A percentile compares a stretch with the other conserved stretches of the same genome.
These are phyloP conservation scores for Aspergillus ochraceus DNA, from an alignment of 2,329 filamentous ascomycete species.

Conservation along the genomic window DNA sequence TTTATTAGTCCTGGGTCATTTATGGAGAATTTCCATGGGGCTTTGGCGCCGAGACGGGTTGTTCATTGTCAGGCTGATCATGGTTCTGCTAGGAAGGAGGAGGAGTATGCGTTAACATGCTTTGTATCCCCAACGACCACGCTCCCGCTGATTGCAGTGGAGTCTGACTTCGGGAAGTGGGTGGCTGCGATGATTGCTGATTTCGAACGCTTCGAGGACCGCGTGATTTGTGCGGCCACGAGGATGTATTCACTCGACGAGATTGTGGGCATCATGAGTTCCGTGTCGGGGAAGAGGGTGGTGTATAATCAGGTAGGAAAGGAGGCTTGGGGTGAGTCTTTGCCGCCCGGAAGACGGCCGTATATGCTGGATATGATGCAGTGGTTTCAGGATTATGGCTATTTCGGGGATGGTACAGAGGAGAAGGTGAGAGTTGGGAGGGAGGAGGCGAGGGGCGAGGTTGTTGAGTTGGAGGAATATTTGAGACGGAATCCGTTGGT, in stretches of 20 bases:
- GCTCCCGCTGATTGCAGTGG: background rate
- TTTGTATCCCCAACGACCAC: background rate
- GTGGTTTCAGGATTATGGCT: constrained; percentile 4
- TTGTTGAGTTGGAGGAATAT: constrained; percentile 6
- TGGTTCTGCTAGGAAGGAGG: background rate
- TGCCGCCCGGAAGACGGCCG: background rate
- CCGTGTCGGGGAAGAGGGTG: constrained; percentile 3
- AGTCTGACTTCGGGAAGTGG: constrained; percentile 9
- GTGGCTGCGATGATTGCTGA: constrained; percentile 4
- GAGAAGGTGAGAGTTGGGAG: background rate
- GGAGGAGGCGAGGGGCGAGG: background rate
- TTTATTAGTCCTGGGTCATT: constrained; percentile 7
- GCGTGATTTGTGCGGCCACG: background rate
- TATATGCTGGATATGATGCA: constrained; percentile 5
- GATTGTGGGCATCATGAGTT: constrained; percentile 4
- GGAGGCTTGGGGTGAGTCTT: background rate
- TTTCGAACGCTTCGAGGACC: constrained; percentile 1
- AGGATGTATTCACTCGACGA: constrained; percentile 3
- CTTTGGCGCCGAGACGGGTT: background rate
- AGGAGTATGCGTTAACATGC: background rate
- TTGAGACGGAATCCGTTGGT: background rate
- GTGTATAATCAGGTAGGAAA: constrained; percentile 3
- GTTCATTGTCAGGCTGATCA: background rate
- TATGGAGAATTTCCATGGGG: constrained; percentile 9
- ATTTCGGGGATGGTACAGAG: constrained; percentile 3